Conservation (phyloP, 495 filamentous ascomycete genomes). For the Polyplosphaeria fusca region DNA sequence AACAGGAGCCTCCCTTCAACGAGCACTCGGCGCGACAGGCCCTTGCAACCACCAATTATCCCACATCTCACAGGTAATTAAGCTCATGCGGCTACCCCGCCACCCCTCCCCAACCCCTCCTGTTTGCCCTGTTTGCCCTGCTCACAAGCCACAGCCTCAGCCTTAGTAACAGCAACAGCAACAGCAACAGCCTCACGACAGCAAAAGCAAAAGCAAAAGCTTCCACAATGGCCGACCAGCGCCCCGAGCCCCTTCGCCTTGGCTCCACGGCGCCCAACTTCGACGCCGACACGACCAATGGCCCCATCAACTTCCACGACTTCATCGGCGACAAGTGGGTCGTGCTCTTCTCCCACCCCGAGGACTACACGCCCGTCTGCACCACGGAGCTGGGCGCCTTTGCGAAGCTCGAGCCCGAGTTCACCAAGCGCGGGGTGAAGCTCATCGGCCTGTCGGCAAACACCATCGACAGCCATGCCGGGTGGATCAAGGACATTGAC, state of each 20-base stretch:
- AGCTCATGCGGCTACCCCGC: background rate
- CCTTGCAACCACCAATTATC: background rate
- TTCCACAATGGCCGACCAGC: constrained; percentile 37
- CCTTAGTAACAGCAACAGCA: no score
- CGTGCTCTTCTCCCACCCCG: constrained; percentile 95
- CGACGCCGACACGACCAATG: constrained; percentile 84
- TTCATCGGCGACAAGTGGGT: constrained; percentile 94
- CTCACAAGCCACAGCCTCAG: no score
- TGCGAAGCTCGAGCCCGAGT: constrained; percentile 96
- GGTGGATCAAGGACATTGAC: constrained; percentile 95
- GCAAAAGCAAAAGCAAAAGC: no score
- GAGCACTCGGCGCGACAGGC: no score
- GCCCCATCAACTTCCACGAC: constrained; percentile 94
- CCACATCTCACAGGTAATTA: background rate
- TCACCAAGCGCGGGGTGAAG: constrained; percentile 89
- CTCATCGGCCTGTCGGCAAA: constrained; percentile 91
- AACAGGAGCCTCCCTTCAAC: background rate
- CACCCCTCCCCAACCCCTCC: constrained; percentile 13
- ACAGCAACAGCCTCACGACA: no score
- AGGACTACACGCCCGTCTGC: constrained; percentile 79
- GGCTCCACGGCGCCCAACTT: constrained; percentile 91
- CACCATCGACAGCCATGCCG: constrained; percentile 59
- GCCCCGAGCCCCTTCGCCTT: constrained; percentile 63
- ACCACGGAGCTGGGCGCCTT: constrained; percentile 98
- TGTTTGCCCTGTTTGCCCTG: constrained; percentile 29